Percentiles rank a stretch among this genome's conserved stretches.
Evolutionary conservation across 139 green algal genomes (phyloP).

Genomic region (Picochlorum sp.): DNA sequence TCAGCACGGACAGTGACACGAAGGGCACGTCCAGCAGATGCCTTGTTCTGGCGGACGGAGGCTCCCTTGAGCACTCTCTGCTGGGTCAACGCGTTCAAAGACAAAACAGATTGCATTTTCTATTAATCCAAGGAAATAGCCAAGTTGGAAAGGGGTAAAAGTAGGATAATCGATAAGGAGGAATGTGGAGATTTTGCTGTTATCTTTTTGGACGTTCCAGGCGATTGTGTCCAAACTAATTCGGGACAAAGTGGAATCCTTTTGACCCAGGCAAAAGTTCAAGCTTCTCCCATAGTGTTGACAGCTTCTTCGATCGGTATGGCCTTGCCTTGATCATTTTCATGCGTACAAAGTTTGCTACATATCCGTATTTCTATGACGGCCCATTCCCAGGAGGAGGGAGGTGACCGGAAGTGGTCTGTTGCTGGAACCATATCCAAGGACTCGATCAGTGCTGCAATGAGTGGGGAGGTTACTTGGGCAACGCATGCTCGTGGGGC

Average conservation of each 20-base stretch:
- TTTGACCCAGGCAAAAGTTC: not conserved
- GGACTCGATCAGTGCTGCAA: constrained; percentile 47
- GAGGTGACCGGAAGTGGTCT: constrained; percentile 11
- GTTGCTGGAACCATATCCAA: constrained; percentile 6
- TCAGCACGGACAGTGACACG: constrained; percentile 44
- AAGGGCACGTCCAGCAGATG: constrained; percentile 11
- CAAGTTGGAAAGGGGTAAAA: not conserved
- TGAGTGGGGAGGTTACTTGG: constrained; percentile 56
- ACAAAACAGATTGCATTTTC: constrained; percentile 1
- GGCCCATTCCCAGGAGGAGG: constrained; percentile 50
- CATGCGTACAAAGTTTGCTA: constrained; percentile 2
- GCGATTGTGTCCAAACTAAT: too few relatives aligned
- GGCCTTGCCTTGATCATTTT: not conserved
- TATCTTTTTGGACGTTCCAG: too few relatives aligned
- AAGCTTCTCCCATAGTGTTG: constrained; percentile 14
- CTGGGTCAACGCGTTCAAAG: too few relatives aligned
- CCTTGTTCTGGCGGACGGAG: too few relatives aligned
- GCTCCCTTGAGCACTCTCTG: too few relatives aligned
- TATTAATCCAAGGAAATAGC: constrained; percentile 5
- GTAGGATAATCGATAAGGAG: too few relatives aligned
- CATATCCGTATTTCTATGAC: constrained; percentile 51
- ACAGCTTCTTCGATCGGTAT: too few relatives aligned
- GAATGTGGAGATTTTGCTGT: too few relatives aligned
- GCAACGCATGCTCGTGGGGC: constrained; percentile 40
- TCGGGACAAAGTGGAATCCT: too few relatives aligned